phyloP scores from a whole-genome alignment of 768 basidiomycete species.

The Paxillus involutus region DNA sequence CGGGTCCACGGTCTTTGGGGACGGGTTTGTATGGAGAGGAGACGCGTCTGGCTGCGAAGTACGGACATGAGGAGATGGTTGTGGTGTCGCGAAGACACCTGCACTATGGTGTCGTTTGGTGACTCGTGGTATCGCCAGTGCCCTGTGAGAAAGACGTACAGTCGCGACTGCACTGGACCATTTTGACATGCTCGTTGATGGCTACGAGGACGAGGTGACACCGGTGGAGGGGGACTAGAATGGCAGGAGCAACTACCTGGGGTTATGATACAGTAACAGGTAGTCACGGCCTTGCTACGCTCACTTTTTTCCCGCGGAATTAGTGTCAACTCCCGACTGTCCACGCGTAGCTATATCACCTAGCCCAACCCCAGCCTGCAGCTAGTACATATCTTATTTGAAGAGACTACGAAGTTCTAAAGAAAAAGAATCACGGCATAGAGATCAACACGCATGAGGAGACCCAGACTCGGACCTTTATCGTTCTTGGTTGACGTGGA shows the following conservation, averaged over 20 bases:
- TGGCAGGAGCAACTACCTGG: no score
- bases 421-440: no score
- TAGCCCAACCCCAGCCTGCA: no score
- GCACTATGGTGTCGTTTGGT: constrained; percentile 36
- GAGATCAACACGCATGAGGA: no score
- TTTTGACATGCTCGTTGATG: constrained; percentile 21
- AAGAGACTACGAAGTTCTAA: no score
- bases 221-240: no score
- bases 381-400: no score
- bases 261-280: no score
- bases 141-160: constrained; percentile 14
- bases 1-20: constrained; percentile 50
- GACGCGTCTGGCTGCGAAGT: constrained; percentile 11
- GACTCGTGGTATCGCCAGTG: not conserved
- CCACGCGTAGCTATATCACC: no score
- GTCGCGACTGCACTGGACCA: constrained; percentile 15
- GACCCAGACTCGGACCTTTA: no score
- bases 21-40: constrained; percentile 1
- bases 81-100: constrained; percentile 39
- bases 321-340: not conserved
- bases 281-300: no score
- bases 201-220: constrained; percentile 1
- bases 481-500: no score
- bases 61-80: constrained; percentile 12
- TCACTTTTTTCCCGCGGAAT: constrained; percentile 17